A percentile compares a stretch with the other conserved stretches of the same genome.
phyloP scores from a whole-genome alignment of 2,329 filamentous ascomycete species.

The Pseudocercospora cruenta region DNA sequence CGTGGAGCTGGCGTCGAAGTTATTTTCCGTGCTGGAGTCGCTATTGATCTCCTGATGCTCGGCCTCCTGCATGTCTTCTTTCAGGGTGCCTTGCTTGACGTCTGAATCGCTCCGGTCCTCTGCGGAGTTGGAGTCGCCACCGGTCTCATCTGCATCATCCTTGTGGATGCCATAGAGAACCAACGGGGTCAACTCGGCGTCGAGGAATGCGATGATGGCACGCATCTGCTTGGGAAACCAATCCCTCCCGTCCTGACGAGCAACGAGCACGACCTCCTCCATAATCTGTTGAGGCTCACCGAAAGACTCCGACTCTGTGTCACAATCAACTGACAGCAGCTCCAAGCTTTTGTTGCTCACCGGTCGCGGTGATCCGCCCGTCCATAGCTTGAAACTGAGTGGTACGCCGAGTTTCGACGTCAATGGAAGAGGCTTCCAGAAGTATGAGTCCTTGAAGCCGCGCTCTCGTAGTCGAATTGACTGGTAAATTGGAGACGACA shows the following conservation, averaged over 20 bases:
- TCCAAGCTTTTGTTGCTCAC: background rate
- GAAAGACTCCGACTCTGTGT: background rate
- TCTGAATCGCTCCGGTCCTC: background rate
- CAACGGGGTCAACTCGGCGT: background rate
- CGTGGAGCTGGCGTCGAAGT: background rate
- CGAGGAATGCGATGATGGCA: background rate
- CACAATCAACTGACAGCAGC: background rate
- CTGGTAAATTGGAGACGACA: background rate
- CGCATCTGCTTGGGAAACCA: background rate
- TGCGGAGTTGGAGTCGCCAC: background rate
- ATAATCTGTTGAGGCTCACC: background rate
- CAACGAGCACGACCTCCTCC: background rate
- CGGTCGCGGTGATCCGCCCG: background rate
- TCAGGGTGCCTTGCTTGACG: no score
- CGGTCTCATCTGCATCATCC: background rate
- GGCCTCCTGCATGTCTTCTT: no score
- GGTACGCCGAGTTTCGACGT: background rate
- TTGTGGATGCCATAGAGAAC: background rate
- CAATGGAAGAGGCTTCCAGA: background rate
- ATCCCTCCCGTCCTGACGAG: background rate
- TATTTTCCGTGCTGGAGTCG: background rate
- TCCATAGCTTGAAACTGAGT: background rate
- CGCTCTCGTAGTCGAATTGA: background rate
- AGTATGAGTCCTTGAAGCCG: background rate
- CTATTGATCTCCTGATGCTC: no score